Evolutionary conservation across 768 basidiomycete genomes (phyloP), one percentile per base, ranked within the genome.

Genomic region (Boletus coccyginus): DNA sequence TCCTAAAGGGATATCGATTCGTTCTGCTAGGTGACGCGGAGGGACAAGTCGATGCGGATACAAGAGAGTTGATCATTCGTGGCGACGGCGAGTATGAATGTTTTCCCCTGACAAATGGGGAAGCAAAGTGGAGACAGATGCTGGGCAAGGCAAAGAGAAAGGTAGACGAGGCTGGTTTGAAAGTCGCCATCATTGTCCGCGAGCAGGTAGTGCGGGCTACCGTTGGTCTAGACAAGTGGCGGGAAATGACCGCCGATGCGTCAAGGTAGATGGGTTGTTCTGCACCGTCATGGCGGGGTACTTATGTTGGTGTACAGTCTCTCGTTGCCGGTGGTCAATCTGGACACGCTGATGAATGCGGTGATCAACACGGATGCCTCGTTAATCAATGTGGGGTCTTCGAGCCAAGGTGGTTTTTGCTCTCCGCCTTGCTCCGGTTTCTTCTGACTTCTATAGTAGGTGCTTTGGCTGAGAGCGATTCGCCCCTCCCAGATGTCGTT

Each of bases 51-150:
- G 78, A 80, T 27, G 16, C 66, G 7, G 81, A 82, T 24, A 69
- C 83, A 24, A 75, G 77, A 53, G 83, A 83, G 16, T 66, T 88
- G 42, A 74, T 90, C 48, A 72, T 73, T 47, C 72, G 81, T 35
- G 88, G 82, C 0, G 81, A 78, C 16, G 89, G 82, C 0, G 75
- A 79, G n/a, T 78, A 84, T 46, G 88, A 90, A 61, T 77, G 73
- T 36, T 85, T 89, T 55, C 78, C 84, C 46, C 74, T 85, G 8
- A 73, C 74, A 38, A 68, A 66, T 1, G 86, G 84, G 2, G 66
- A 74, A 21, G 67, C 67, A 3, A 83, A 80, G 58, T 82, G 82
- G 67, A 81, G 78, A 52, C 76, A 76, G 64, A 71, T 81, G 7
- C 62, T 91, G 11, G 73, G 74, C 7, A 79, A 84, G 52, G 80